Percentiles rank a stretch among this genome's conserved stretches.
These are phyloP conservation scores for Priceomyces haplophilus DNA, from an alignment of 805 yeast species.

Conservation along the genomic window DNA sequence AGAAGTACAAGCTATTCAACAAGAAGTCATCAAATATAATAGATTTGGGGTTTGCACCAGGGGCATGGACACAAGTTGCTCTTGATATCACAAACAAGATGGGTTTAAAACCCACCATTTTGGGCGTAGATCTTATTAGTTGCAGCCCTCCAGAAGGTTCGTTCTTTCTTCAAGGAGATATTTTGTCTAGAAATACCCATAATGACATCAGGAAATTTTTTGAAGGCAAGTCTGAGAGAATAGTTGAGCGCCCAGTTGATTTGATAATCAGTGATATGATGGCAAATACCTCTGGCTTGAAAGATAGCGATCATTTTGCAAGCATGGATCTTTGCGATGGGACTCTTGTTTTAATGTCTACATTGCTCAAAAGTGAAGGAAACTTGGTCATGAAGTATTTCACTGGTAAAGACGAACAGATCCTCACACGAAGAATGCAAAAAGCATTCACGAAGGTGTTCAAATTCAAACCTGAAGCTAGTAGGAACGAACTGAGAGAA, in stretches of 20 bases:
- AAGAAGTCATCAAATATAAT: constrained; percentile 57
- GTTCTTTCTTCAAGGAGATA: constrained; percentile 39
- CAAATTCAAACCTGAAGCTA: constrained; percentile 77
- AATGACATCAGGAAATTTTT: constrained; percentile 52
- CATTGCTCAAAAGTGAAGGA: constrained; percentile 69
- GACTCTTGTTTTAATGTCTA: constrained; percentile 72
- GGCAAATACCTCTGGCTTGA: constrained; percentile 85
- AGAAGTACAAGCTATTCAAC: constrained; percentile 55
- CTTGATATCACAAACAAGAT: constrained; percentile 39
- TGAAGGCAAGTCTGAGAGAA: constrained; percentile 20
- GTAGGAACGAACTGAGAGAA: constrained; percentile 77
- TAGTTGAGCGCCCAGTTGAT: constrained; percentile 22
- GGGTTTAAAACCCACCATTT: constrained; percentile 47
- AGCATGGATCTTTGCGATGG: constrained; percentile 94
- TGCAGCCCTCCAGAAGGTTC: constrained; percentile 38
- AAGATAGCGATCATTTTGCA: constrained; percentile 73
- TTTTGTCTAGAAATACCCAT: constrained; percentile 50
- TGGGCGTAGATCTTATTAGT: constrained; percentile 63
- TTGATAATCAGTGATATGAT: constrained; percentile 77
- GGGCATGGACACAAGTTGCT: constrained; percentile 92
- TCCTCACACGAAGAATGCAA: constrained; percentile 57
- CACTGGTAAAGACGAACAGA: constrained; percentile 74
- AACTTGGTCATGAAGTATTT: constrained; percentile 77
- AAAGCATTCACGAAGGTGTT: constrained; percentile 60
- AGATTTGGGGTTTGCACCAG: constrained; percentile 92